Evolutionary conservation across 1,284 basidiomycete genomes (phyloP), one percentile per base, ranked within the genome.

Genomic region (Calocybe gambosa): DNA sequence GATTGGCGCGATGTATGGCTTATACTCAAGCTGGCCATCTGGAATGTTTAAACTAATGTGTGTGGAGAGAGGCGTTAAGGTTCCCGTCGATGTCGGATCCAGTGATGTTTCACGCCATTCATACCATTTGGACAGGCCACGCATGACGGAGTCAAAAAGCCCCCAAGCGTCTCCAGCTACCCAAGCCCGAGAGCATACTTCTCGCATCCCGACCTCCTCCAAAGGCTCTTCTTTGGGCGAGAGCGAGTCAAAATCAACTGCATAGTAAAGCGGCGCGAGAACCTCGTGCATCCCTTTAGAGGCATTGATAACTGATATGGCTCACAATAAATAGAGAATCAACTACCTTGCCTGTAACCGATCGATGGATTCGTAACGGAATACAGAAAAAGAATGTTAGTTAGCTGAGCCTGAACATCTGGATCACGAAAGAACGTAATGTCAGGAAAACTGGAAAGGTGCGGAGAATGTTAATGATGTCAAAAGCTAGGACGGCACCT

Each of bases 241-340:
- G 13, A 89, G 62, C 1, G 91, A 85, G 66, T 97, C 93, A 55
- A 78, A 85, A 61, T 94, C 87, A 44, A 91, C 73, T 1, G 84
- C 83, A 59, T 86, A 80, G 55, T 89, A 86, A 25, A 95, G 64
- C 0, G 89, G 86, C 0, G 92, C 93, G 5, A 95, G 75, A 3
- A 96, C 70, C 62, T 97, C 93, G 61, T 97, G 93, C 93, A 97
- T 96, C 40, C 93, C 73, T 74, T 33, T 13, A 47, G 38, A 25
- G 39, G 28, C 9, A 18, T 34, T 35, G 33, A 34, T n/a, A n/a
- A 5, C 16, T 3, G 12, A 12, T 31, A 25, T 16, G 19, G 8
- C 1, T 12, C 18, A 26, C 20, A 42, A 16, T 42, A 20, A 10
- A 39, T 34, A 19, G 5, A 31, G 26, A 21, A 9, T 21, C 9